Evolutionary conservation across 2,329 filamentous ascomycete species (phyloP), one percentile per base, ranked within the genome.

Genomic region (Aaosphaeria arxii): DNA sequence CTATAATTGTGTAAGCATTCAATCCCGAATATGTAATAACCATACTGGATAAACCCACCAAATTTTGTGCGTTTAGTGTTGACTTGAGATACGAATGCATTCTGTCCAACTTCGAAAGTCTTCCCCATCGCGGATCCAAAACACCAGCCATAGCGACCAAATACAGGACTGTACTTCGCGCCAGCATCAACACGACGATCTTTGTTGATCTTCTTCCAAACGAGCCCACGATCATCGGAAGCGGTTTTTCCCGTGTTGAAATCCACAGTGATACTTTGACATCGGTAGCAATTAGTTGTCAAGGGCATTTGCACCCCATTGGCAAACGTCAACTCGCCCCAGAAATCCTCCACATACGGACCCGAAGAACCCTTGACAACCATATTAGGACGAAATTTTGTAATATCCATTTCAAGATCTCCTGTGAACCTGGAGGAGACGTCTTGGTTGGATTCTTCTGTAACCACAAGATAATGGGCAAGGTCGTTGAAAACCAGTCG

Each of bases 321-420:
- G 85, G 82, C 3, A 73, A 24, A 24, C 3, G 17, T 24, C 17
- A 24, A 24, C 17, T 24, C 17, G 17, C 17, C 80, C 87, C 86
- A 91, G 61, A 80, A 89, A 63, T 91, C 87, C 65, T 91, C 87
- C 9, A 85, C 84, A 63, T 81, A 91, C 1, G 81, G 68, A 28
- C 55, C 71, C 7, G 69, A 66, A 4, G 80, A 77, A 3, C 83
- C 84, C 35, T 80, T 79, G 1, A 90, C 70, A 1, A 91, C 83
- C 42, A 91, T 80, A 63, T 89, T 91, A 1, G 87, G 85, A 33
- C 88, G 81, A 66, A 90, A 88, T 58, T 86, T 87, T 36, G 78
- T 79, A 63, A 87, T 81, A 45, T 86, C 83, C 71, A 87, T 78
- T 30, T 77, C 67, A 9, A 70, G 73, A 24, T 24, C 17, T 0